These are phyloP conservation scores for Ganoderma sinense DNA, from an alignment of 1,284 basidiomycete species.

Conservation along the genomic window DNA sequence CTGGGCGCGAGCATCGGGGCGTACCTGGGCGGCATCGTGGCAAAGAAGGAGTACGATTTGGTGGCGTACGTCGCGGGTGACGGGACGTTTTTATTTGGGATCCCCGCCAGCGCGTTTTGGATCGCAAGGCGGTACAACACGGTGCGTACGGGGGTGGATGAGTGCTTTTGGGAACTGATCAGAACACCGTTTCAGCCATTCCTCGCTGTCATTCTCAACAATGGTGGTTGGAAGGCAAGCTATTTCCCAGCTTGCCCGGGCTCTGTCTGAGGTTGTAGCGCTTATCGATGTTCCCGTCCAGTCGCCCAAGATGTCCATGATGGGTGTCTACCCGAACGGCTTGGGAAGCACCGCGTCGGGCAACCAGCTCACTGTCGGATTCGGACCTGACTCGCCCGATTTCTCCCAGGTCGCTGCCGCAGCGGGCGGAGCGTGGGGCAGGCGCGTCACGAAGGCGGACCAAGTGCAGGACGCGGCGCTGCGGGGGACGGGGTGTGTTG, in stretches of 20 bases:
- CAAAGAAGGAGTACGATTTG: slow-evolving; percentile 52
- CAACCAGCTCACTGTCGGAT: slow-evolving; percentile 62
- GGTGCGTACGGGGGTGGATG: slow-evolving; percentile 44
- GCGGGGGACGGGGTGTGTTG: no score
- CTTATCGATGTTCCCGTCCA: slow-evolving; percentile 33
- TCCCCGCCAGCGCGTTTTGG: slow-evolving; percentile 73
- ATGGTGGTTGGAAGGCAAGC: slow-evolving; percentile 70
- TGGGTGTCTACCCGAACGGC: slow-evolving; percentile 66
- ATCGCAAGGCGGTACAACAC: slow-evolving; percentile 73
- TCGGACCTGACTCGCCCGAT: slow-evolving; percentile 67
- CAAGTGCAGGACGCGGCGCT: slow-evolving; percentile 50
- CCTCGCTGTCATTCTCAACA: slow-evolving; percentile 73
- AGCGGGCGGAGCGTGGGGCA: slow-evolving; percentile 69
- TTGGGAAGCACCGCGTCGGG: slow-evolving; percentile 55
- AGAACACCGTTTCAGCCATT: slow-evolving; percentile 50
- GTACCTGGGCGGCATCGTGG: slow-evolving; percentile 50
- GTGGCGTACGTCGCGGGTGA: slow-evolving; percentile 70
- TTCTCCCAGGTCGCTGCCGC: slow-evolving; percentile 68
- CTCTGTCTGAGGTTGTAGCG: not conserved
- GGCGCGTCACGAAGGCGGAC: slow-evolving; percentile 47
- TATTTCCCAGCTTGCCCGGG: no score
- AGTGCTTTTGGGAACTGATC: not conserved
- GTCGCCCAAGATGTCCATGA: slow-evolving; percentile 69
- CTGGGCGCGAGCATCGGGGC: slow-evolving; percentile 71
- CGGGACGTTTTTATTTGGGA: slow-evolving; percentile 71